phyloP scores from a whole-genome alignment of 768 basidiomycete species.

The Pleurotus giganteus region DNA sequence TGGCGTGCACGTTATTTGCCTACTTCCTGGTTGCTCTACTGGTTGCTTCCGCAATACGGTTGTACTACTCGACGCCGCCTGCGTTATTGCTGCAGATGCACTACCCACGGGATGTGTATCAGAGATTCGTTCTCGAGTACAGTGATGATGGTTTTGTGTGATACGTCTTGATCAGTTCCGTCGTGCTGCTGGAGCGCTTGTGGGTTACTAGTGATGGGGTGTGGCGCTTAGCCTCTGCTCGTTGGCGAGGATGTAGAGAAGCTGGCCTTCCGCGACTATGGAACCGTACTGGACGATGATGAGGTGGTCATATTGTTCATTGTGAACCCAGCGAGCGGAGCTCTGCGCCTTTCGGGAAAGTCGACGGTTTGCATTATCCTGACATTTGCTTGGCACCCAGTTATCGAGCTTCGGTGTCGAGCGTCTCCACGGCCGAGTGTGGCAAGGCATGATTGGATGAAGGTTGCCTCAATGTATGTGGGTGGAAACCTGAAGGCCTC shows the following conservation, averaged over 20 bases:
- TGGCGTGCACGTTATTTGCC: not conserved
- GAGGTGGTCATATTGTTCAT: slow-evolving; percentile 14
- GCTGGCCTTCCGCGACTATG: slow-evolving; percentile 18
- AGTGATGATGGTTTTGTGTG: slow-evolving; percentile 17
- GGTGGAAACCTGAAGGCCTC: slow-evolving; percentile 28
- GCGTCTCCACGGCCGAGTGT: slow-evolving; percentile 1
- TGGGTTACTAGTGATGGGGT: not conserved
- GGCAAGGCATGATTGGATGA: slow-evolving; percentile 20
- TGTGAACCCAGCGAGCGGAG: slow-evolving; percentile 30
- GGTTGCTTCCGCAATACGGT: not conserved
- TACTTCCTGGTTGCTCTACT: not conserved
- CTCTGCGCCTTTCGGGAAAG: slow-evolving; percentile 20
- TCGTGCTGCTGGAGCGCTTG: not conserved
- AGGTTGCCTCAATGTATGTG: slow-evolving; percentile 15
- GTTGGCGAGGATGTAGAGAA: slow-evolving; percentile 10
- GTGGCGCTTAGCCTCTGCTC: not conserved
- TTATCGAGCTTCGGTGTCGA: not conserved
- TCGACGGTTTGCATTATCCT: not conserved
- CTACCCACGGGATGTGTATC: not conserved
- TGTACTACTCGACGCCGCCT: not conserved
- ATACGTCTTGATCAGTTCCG: not conserved
- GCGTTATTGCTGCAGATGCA: not conserved
- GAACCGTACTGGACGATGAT: slow-evolving; percentile 31
- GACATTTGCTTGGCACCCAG: not conserved
- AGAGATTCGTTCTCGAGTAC: slow-evolving; percentile 45